Evolutionary conservation across 768 basidiomycete species (phyloP).

Genomic region (Boletellus sp.): DNA sequence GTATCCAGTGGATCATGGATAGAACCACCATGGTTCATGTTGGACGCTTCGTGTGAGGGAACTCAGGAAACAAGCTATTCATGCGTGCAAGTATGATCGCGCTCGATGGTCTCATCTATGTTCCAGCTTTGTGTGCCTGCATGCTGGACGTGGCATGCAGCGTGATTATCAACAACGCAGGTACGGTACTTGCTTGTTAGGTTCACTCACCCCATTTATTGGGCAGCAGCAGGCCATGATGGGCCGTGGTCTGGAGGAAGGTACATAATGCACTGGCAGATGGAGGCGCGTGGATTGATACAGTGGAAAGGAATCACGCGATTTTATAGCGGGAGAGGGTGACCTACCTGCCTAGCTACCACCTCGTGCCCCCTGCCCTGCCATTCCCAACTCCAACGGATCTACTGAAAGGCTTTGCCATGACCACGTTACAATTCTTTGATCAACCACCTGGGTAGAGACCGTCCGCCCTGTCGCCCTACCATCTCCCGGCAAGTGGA

Average conservation of each 20-base stretch:
- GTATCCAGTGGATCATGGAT: constrained; percentile 45
- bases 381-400: too few relatives aligned
- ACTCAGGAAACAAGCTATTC: constrained; percentile 59
- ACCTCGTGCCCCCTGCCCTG: too few relatives aligned
- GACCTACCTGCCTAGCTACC: too few relatives aligned
- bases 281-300: too few relatives aligned
- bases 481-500: constrained; percentile 25
- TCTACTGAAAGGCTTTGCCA: too few relatives aligned
- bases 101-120: constrained; percentile 68
- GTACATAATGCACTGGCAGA: too few relatives aligned
- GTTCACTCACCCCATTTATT: not conserved
- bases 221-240: too few relatives aligned
- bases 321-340: too few relatives aligned
- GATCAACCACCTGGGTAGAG: too few relatives aligned
- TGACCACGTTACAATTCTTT: too few relatives aligned
- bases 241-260: too few relatives aligned
- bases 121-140: constrained; percentile 71
- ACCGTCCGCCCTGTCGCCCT: not conserved
- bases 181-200: constrained; percentile 36
- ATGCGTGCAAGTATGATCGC: constrained; percentile 77
- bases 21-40: constrained; percentile 63
- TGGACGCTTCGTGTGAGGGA: constrained; percentile 69
- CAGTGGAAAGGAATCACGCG: too few relatives aligned
- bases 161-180: constrained; percentile 73
- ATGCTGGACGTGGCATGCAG: constrained; percentile 59